Evolutionary conservation across 768 basidiomycete genomes (phyloP).

Genomic region (Chalciporus piperatus): DNA sequence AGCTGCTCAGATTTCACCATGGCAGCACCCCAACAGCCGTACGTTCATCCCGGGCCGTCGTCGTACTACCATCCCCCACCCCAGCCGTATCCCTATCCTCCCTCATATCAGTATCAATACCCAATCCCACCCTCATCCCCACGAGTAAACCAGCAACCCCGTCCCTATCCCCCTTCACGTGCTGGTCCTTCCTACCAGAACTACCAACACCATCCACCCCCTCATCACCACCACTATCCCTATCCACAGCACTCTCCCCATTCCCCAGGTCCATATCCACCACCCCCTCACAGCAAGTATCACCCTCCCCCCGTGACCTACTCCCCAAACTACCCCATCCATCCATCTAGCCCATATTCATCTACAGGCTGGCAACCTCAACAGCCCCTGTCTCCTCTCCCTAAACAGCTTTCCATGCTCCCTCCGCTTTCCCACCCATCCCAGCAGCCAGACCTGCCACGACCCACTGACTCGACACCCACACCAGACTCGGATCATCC

Average conservation of each 20-base stretch:
- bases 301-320: conserved; percentile 38
- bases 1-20: conserved; percentile 9
- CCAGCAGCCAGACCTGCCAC: background rate
- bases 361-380: conserved; percentile 47
- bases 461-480: background rate
- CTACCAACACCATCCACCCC: conserved; percentile 28
- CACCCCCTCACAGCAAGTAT: conserved; percentile 28
- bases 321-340: conserved; percentile 22
- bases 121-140: conserved; percentile 39
- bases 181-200: conserved; percentile 39
- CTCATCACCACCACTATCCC: conserved; percentile 34
- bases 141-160: conserved; percentile 34
- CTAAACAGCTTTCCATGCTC: conserved; percentile 61
- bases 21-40: conserved; percentile 24
- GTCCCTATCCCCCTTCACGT: conserved; percentile 35
- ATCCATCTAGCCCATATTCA: conserved; percentile 31
- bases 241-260: conserved; percentile 31
- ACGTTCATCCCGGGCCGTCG: conserved; percentile 28
- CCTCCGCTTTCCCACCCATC: conserved; percentile 18
- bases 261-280: conserved; percentile 24
- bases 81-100: conserved; percentile 36
- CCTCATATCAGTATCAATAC: conserved; percentile 38
- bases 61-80: conserved; percentile 27
- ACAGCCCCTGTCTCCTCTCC: conserved; percentile 53
- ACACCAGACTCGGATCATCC: conserved; percentile 4